Evolutionary conservation across 345 rosid genomes (phyloP), one percentile per base, ranked within the genome.

Genomic region (Citrus maxima): DNA sequence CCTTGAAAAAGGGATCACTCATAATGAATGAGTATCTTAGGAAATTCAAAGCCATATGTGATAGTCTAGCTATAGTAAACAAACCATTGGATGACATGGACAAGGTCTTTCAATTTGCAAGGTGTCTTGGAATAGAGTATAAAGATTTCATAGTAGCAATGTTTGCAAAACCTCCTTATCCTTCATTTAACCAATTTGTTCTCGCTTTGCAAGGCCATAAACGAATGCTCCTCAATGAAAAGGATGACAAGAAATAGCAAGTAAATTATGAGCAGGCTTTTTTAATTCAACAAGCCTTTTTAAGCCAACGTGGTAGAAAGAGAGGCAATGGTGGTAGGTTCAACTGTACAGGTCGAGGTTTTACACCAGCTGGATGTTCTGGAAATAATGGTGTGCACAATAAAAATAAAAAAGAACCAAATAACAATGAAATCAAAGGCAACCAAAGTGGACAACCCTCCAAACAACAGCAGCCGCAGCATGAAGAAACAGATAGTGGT

Each of bases 91-190:
- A 1, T 62, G 60, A 42, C 46, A 30, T 63, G 10, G n/a, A 76
- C 6, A 76, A 65, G 10, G 40, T 75, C 12, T 76, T 76, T 6
- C 13, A 76, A 2, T 28, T 59, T 1, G 70, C 42, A 18, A 7
- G 2, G 19, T 27, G 46, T 3, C 64, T 76, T 13, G 34, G 24
- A 51, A n/a, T 32, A 10, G 49, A 49, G 22, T 65, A 65, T 51
- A 25, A 51, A 65, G 19, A 42, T 10, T 75, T 64, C 1, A 10
- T 0, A 18, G 8, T 65, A 30, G 34, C 7, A 49, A 65, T 51
- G 72, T 22, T 75, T 25, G 32, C 71, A 28, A 64, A 75, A 75
- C 63, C 78, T 28, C 71, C n/a, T 21, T 64, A 75, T 46, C 78
- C 32, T 64, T 13, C 61, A 12, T 63, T 63, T 18, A 75, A 64